Evolutionary conservation across 805 yeast genomes (phyloP).

Genomic region (Kuraishia ogatae): DNA sequence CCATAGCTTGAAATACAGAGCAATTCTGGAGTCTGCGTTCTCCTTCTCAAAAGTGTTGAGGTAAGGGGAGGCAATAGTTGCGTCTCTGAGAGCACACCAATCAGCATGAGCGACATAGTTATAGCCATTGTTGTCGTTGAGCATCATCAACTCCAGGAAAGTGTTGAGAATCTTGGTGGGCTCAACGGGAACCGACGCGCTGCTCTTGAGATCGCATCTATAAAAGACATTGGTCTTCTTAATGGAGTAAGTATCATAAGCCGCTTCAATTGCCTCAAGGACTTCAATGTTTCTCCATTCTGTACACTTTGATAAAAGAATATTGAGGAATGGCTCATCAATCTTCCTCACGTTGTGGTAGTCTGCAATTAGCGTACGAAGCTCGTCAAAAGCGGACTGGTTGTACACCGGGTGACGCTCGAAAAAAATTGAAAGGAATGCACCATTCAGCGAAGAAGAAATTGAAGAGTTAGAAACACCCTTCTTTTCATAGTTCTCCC

Average conservation of each 20-base stretch:
- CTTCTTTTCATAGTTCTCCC: constrained; percentile 42
- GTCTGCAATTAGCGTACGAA: constrained; percentile 46
- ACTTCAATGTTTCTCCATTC: constrained; percentile 63
- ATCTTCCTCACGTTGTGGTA: constrained; percentile 50
- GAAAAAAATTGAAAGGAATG: constrained; percentile 63
- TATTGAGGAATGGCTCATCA: constrained; percentile 79
- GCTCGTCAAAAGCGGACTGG: constrained; percentile 44
- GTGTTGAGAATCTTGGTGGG: constrained; percentile 40
- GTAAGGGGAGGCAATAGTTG: constrained; percentile 44
- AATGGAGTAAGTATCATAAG: constrained; percentile 49
- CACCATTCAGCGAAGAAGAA: constrained; percentile 62
- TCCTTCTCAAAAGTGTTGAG: constrained; percentile 19
- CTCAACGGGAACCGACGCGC: constrained; percentile 53
- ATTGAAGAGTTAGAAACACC: constrained; percentile 55
- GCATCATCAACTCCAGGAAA: constrained; percentile 22
- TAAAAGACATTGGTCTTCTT: constrained; percentile 60
- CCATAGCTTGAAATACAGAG: constrained; percentile 46
- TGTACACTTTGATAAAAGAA: constrained; percentile 56
- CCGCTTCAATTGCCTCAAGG: constrained; percentile 52
- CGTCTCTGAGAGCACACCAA: constrained; percentile 78
- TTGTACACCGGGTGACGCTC: constrained; percentile 41
- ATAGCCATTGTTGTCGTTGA: constrained; percentile 45
- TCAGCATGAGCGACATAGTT: constrained; percentile 71
- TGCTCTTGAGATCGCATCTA: constrained; percentile 64
- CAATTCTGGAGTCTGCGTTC: constrained; percentile 31